Percentiles rank a stretch among this genome's conserved stretches.
These are phyloP conservation scores for Ophiocordyceps camponoti-leonardi DNA, from an alignment of 2,329 filamentous ascomycete genomes.

Conservation along the genomic window DNA sequence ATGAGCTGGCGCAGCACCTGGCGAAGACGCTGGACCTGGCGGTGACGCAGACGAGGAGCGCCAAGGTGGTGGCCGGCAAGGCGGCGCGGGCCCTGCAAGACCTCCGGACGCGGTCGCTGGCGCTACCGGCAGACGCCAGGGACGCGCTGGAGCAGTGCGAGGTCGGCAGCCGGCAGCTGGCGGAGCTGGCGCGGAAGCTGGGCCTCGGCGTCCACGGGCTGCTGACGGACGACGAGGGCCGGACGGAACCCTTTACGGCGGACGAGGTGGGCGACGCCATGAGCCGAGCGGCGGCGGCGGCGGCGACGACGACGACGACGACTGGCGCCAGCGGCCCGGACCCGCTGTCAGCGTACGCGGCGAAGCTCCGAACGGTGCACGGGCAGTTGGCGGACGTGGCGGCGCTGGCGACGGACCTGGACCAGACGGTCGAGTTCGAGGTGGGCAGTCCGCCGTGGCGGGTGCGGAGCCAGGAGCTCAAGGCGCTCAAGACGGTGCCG, in stretches of 20 bases:
- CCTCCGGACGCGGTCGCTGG: slow-evolving; percentile 57
- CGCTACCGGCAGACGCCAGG: slow-evolving; percentile 48
- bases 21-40: slow-evolving; percentile 53
- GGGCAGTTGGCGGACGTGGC: slow-evolving; percentile 53
- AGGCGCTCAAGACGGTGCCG: slow-evolving; percentile 62
- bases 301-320: no score
- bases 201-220: slow-evolving; percentile 49
- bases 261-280: slow-evolving; percentile 49
- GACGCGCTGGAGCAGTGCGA: slow-evolving; percentile 57
- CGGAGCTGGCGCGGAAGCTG: slow-evolving; percentile 46
- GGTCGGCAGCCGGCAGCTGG: slow-evolving; percentile 43
- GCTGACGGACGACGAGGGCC: slow-evolving; percentile 51
- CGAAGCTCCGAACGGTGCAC: slow-evolving; percentile 47
- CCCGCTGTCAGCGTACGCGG: slow-evolving; percentile 50
- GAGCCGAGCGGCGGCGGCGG: slow-evolving; percentile 27
- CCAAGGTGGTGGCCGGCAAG: slow-evolving; percentile 72
- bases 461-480: slow-evolving; percentile 63
- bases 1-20: slow-evolving; percentile 52
- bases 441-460: slow-evolving; percentile 64
- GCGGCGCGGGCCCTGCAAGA: slow-evolving; percentile 62
- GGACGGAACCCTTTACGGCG: slow-evolving; percentile 48
- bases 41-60: slow-evolving; percentile 59
- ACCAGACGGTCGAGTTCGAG: slow-evolving; percentile 66
- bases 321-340: slow-evolving; percentile 39
- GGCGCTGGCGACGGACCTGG: slow-evolving; percentile 50